These are phyloP conservation scores for Amylostereum areolatum DNA, from an alignment of 1,284 basidiomycete genomes.

Conservation along the genomic window DNA sequence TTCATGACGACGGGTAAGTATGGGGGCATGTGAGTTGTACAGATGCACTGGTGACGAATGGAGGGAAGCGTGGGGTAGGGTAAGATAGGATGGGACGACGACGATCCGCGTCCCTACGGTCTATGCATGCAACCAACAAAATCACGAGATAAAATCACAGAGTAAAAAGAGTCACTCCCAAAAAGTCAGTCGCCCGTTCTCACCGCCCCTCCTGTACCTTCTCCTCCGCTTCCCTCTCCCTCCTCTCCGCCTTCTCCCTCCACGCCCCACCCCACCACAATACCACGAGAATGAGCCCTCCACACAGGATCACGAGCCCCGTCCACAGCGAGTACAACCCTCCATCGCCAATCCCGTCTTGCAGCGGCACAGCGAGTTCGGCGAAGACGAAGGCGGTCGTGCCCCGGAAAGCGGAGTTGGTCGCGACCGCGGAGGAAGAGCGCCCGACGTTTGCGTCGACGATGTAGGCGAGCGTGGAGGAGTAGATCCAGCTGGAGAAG, in stretches of 20 bases:
- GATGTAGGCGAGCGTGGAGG: slow-evolving; percentile 68
- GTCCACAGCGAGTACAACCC: slow-evolving; percentile 75
- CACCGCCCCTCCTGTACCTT: too few relatives aligned
- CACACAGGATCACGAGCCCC: slow-evolving; percentile 48
- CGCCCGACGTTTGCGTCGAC: slow-evolving; percentile 75
- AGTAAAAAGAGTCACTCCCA: too few relatives aligned
- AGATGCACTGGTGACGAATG: too few relatives aligned
- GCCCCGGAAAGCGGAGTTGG: slow-evolving; percentile 69
- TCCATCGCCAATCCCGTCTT: slow-evolving; percentile 57
- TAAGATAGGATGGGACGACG: too few relatives aligned
- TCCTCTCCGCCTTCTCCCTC: slow-evolving; percentile 28
- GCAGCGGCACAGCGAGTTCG: slow-evolving; percentile 55
- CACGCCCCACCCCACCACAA: slow-evolving; percentile 37
- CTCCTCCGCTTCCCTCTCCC: slow-evolving; percentile 11
- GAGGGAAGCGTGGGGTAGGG: too few relatives aligned
- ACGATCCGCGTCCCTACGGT: too few relatives aligned
- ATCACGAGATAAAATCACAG: too few relatives aligned
- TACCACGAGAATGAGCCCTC: slow-evolving; percentile 48
- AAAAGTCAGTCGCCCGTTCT: too few relatives aligned
- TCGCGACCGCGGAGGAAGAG: slow-evolving; percentile 63
- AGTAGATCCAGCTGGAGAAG: slow-evolving; percentile 54
- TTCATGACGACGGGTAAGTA: too few relatives aligned
- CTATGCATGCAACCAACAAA: too few relatives aligned
- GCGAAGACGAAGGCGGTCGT: slow-evolving; percentile 63
- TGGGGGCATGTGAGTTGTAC: too few relatives aligned